Evolutionary conservation across 108 stramenopile species (phyloP).

Genomic region (Pseudonitzschia multistriata): DNA sequence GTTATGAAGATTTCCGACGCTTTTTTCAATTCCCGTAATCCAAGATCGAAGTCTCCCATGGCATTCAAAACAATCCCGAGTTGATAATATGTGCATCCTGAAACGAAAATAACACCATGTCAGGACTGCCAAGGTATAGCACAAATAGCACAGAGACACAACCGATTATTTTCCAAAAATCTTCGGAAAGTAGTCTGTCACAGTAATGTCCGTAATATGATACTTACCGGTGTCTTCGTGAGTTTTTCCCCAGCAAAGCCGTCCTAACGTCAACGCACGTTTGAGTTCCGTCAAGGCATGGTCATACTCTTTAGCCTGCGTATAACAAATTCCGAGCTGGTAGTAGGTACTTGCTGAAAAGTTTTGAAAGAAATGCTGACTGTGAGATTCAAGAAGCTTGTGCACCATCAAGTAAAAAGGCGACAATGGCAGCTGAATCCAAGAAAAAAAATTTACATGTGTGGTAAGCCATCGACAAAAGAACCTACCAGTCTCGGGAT

Average conservation of each 20-base stretch:
- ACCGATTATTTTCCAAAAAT: too few species aligned
- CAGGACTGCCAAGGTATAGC: too few species aligned
- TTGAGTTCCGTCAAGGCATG: conserved; percentile 37
- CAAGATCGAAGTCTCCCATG: conserved; percentile 26
- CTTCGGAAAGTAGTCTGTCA: too few species aligned
- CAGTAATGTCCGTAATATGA: too few species aligned
- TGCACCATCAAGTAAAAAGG: neutral
- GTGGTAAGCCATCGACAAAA: too few species aligned
- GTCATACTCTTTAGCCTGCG: conserved; percentile 34
- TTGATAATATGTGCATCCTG: conserved; percentile 39
- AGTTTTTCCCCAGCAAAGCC: conserved; percentile 28
- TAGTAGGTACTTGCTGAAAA: conserved; percentile 34
- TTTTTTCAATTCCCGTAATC: conserved; percentile 40
- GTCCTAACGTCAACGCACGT: conserved; percentile 41
- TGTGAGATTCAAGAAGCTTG: neutral
- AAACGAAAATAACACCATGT: neutral
- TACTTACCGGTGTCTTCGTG: conserved; percentile 38
- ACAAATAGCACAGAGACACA: too few species aligned
- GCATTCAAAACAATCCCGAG: conserved; percentile 45
- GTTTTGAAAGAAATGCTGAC: neutral
- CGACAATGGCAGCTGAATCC: too few species aligned
- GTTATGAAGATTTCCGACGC: conserved; percentile 34
- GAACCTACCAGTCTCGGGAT: conserved; percentile 29
- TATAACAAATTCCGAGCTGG: conserved; percentile 35
- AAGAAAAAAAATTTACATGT: too few species aligned